Evolutionary conservation across 2,329 filamentous ascomycete genomes (phyloP).

Genomic region (Ilyonectria sp.): DNA sequence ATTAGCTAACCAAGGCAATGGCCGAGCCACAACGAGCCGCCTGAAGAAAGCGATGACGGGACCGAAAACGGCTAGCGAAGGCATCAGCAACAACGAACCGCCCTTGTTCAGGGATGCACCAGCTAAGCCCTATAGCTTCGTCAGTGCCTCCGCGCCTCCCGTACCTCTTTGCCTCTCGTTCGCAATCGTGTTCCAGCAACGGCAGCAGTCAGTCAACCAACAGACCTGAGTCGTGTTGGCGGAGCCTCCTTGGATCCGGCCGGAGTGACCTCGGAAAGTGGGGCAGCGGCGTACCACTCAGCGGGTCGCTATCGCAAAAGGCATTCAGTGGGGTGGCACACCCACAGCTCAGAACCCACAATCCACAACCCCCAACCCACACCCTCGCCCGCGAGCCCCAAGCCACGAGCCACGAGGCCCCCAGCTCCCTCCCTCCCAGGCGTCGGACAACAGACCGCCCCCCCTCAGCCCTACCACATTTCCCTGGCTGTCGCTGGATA

Average conservation of each 20-base stretch:
- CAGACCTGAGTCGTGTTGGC: slow-evolving; percentile 34
- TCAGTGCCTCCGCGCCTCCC: not conserved
- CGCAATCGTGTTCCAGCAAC: not conserved
- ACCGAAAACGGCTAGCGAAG: not conserved
- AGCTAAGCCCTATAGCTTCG: slow-evolving; percentile 9
- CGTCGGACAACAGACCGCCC: slow-evolving; percentile 11
- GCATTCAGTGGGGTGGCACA: too few species aligned
- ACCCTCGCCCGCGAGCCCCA: not conserved
- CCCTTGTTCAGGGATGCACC: not conserved
- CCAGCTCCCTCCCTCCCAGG: not conserved
- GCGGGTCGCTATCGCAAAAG: not conserved
- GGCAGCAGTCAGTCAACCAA: not conserved
- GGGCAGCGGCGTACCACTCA: slow-evolving; percentile 12
- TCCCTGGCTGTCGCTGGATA: slow-evolving; percentile 16
- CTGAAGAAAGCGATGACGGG: not conserved
- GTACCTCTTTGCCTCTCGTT: not conserved
- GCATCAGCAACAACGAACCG: slow-evolving; percentile 1
- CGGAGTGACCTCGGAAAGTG: slow-evolving; percentile 27
- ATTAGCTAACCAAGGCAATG: slow-evolving; percentile 9
- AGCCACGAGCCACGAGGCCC: slow-evolving; percentile 11
- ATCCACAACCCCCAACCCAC: not conserved
- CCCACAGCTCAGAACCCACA: not conserved
- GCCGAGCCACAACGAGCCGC: not conserved
- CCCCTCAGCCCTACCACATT: slow-evolving; percentile 27
- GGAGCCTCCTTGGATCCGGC: slow-evolving; percentile 4